Percentiles rank a stretch among this genome's conserved stretches.
phyloP scores from a whole-genome alignment of 768 basidiomycete species.

The Pisolithus microcarpus region DNA sequence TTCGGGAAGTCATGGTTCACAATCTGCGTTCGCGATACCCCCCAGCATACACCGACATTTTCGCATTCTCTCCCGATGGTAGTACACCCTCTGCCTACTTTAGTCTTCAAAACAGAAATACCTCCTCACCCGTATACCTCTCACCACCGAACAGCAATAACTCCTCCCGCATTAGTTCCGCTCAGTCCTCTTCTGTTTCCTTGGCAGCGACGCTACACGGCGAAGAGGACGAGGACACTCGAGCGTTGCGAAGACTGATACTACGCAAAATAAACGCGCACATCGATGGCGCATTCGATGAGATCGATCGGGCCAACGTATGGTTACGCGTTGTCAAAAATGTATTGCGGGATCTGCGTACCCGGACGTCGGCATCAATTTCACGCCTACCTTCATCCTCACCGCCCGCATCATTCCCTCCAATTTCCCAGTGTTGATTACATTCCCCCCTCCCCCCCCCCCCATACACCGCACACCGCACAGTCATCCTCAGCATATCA shows the following conservation, averaged over 20 bases:
- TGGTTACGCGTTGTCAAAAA: slow-evolving; percentile 65
- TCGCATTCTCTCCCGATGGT: slow-evolving; percentile 13
- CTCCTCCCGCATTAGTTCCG: slow-evolving; percentile 17
- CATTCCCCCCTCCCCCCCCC: not conserved
- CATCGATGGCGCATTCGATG: slow-evolving; percentile 49
- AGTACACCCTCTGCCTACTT: slow-evolving; percentile 2
- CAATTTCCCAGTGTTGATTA: not conserved
- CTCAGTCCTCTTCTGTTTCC: slow-evolving; percentile 36
- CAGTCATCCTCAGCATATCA: not conserved
- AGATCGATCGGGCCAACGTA: slow-evolving; percentile 49
- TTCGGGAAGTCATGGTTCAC: slow-evolving; percentile 41
- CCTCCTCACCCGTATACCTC: slow-evolving; percentile 13
- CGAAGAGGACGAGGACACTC: slow-evolving; percentile 58
- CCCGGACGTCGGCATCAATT: slow-evolving; percentile 5
- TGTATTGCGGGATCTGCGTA: slow-evolving; percentile 49
- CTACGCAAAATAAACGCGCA: slow-evolving; percentile 58
- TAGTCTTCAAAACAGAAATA: slow-evolving; percentile 1
- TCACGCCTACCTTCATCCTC: not conserved
- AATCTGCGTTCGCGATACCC: slow-evolving; percentile 31
- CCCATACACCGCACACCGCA: not conserved
- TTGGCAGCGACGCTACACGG: slow-evolving; percentile 44
- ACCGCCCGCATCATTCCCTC: not conserved
- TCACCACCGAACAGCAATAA: slow-evolving; percentile 11
- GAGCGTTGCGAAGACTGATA: slow-evolving; percentile 54
- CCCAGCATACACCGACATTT: slow-evolving; percentile 12